Evolutionary conservation across 768 basidiomycete species (phyloP).

Genomic region (Suillus variegatus): DNA sequence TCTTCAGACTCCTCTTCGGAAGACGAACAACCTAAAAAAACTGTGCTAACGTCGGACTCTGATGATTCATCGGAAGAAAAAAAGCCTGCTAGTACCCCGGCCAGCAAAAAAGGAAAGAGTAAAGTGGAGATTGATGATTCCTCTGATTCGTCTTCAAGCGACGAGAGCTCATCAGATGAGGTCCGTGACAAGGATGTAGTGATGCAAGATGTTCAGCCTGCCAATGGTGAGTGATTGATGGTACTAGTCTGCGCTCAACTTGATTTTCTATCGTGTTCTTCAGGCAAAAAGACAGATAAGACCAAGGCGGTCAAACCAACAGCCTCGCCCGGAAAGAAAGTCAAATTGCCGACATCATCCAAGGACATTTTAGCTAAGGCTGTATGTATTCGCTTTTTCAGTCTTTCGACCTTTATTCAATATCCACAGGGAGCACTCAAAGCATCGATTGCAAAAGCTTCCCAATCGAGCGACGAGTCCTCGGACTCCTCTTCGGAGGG

Average conservation of each 20-base stretch:
- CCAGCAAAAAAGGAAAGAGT: conserved; percentile 19
- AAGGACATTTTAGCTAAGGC: conserved; percentile 47
- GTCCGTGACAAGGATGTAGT: conserved; percentile 22
- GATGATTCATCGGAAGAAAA: conserved; percentile 27
- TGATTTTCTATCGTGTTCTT: conserved; percentile 32
- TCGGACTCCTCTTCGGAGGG: conserved; percentile 36
- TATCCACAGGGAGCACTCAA: conserved; percentile 21
- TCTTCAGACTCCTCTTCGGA: conserved; percentile 35
- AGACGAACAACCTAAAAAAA: conserved; percentile 33
- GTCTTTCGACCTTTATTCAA: not conserved
- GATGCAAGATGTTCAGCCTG: not conserved
- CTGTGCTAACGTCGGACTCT: conserved; percentile 19
- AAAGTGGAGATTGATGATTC: conserved; percentile 11
- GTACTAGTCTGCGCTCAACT: not conserved
- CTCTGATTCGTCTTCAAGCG: conserved; percentile 16
- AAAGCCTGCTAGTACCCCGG: conserved; percentile 24
- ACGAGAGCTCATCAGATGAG: conserved; percentile 19
- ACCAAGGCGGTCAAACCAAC: conserved; percentile 32
- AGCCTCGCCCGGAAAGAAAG: conserved; percentile 23
- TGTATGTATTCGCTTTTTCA: conserved; percentile 15
- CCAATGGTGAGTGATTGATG: not conserved
- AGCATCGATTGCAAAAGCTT: conserved; percentile 20
- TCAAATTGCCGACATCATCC: conserved; percentile 36
- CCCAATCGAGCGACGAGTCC: conserved; percentile 28
- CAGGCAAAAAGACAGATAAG: conserved; percentile 38